Evolutionary conservation across 176 grass and related monocot genomes (phyloP).

Genomic region (Triticum turgidum): DNA sequence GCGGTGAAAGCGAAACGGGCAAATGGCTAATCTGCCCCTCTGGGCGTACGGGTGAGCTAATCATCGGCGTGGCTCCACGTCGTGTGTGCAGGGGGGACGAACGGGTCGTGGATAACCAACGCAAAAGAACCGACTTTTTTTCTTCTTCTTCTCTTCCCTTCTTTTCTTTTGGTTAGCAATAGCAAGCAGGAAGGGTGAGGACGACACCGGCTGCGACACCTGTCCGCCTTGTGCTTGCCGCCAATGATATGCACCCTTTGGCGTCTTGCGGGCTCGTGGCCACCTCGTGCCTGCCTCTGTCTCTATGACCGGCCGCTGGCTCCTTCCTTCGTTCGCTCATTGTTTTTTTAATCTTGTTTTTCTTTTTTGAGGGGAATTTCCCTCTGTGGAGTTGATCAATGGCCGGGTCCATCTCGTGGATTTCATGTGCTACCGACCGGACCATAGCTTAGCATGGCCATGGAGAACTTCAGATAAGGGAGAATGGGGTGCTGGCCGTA

Average conservation of each 20-base stretch:
- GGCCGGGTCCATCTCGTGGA: background rate
- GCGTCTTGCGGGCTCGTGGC: background rate
- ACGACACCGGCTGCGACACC: background rate
- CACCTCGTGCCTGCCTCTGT: background rate
- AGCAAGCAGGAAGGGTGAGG: background rate
- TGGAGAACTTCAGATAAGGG: background rate
- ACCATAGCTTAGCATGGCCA: too few species aligned
- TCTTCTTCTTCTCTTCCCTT: too few species aligned
- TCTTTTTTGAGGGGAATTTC: too few species aligned
- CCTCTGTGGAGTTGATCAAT: background rate
- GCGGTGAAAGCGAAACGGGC: background rate
- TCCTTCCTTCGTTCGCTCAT: background rate
- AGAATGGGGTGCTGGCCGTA: background rate
- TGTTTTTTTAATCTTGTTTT: background rate
- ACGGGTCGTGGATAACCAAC: constrained; percentile 15
- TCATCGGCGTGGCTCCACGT: constrained; percentile 41
- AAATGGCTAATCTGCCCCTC: background rate
- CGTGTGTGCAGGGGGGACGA: constrained; percentile 33
- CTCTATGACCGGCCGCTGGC: background rate
- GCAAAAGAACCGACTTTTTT: background rate
- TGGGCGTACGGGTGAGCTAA: background rate
- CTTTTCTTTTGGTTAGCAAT: background rate
- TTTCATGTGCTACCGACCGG: background rate
- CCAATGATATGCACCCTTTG: constrained; percentile 5
- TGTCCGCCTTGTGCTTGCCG: background rate